Conservation (phyloP, 495 filamentous ascomycete species). For the Aspergillus incahuasiensis region DNA sequence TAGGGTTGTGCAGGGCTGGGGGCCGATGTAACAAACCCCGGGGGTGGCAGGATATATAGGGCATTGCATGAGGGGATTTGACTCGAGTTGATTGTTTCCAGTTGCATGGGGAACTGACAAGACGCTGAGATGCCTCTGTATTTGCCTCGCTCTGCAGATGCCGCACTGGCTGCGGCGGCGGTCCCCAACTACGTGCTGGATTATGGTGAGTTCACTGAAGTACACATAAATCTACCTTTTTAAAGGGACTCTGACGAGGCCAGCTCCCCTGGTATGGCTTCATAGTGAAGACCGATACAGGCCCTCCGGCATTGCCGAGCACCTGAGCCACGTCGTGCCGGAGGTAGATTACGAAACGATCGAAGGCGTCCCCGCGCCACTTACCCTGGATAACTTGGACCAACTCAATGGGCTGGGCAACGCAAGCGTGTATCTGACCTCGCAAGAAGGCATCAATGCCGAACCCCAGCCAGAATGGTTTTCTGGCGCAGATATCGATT, state of each 20-base stretch:
- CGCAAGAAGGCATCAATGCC: conserved; percentile 49
- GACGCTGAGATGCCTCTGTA: neutral
- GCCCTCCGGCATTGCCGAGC: conserved; percentile 54
- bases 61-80: too few species aligned
- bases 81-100: neutral
- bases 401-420: conserved; percentile 46
- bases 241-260: neutral
- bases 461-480: conserved; percentile 51
- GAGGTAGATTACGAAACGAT: conserved; percentile 48
- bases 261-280: conserved; percentile 52
- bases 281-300: conserved; percentile 53
- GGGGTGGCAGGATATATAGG: neutral
- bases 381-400: conserved; percentile 55
- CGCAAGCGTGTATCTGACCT: conserved; percentile 54
- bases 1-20: neutral
- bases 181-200: conserved; percentile 23
- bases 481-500: conserved; percentile 43
- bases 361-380: conserved; percentile 32
- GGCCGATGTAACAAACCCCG: neutral
- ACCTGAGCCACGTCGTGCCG: conserved; percentile 52
- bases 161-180: conserved; percentile 4
- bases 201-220: conserved; percentile 14
- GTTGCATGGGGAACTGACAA: too few species aligned
- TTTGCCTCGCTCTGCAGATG: neutral
- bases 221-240: neutral